Base-by-base conservation (phyloP, 2,329 filamentous ascomycete species). In the Aspergillus ibericus region DNA sequence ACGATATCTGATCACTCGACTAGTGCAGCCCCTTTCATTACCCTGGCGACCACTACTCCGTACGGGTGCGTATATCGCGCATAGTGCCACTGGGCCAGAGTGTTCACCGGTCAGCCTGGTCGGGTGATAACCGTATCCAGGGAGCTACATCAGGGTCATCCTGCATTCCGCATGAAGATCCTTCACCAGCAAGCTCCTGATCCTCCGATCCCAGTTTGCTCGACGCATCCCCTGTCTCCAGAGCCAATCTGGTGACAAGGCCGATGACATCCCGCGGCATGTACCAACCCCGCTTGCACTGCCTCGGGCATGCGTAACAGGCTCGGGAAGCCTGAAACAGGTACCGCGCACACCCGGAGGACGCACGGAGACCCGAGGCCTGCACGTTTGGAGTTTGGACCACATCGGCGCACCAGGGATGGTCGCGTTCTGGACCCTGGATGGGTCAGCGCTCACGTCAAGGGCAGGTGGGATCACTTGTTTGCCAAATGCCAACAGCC, bases 231-330 rank as follows among this genome's bases (percentile, higher is more conserved):
- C 7, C 13, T n/a, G n/a, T 13, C 12, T 15, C 44, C 22, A 18
- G 44, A 5, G 15, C 2, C 7, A 48, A n/a, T 16, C 25, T 48
- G 44, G 44, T 29, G 44, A 32, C n/a, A 48, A 48, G 42, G 15
- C 25, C 25, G 22, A 8, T 40, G 44, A 10, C 44, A 29, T 29
- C 44, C 44, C 25, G 44, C 27, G 44, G 44, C 6, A 42, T 32
- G 44, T 25, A 29, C 16, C 44, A 48, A 48, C 44, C 44, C 44
- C 44, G 44, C 44, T 48, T 48, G 44, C 44, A 48, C 44, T 48
- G 44, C 44, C 44, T 48, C 44, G 44, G 18, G 27, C 27, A 16
- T 29, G 44, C 44, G 27, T 48, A 29, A 48, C 44, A 32, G 44
- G 25, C 44, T 32, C 44, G 44, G 44, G 15, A 16, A 48, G 44